Evolutionary conservation across 116 monocot species (phyloP), one percentile per base, ranked within the genome.

Genomic region (Posidonia oceanica): DNA sequence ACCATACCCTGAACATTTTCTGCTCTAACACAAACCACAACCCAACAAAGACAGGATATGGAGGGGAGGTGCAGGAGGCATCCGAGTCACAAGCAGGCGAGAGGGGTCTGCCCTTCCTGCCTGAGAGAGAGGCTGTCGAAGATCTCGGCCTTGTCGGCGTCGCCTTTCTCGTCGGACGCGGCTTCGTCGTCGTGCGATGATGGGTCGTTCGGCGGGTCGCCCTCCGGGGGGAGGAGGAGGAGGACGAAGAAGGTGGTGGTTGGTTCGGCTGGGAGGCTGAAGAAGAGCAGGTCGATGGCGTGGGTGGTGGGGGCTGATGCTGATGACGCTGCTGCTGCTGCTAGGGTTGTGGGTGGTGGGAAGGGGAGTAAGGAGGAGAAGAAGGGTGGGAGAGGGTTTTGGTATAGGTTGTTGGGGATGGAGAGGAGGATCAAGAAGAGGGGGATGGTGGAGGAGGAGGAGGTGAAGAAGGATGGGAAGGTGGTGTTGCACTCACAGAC

Each of bases 81-180:
- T 62, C 75, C 77, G 11, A 77, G 61, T 7, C 88, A 88, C 75
- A 77, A 70, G 73, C 75, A 84, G 29, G 70, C 80, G 4, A 82
- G 53, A 42, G 88, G 88, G 39, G 84, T 88, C 1, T 88, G 88
- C 40, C 88, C 88, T 3, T 81, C 56, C 64, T 88, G 88, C 72
- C 80, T 88, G 2, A 75, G 75, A 57, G 88, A 88, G 60, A 79
- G 48, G 69, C 82, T 88, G 20, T 75, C 64, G 0, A 52, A 74
- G 17, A 59, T 87, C 61, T 55, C 72, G 8, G 21, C 67, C 21
- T 71, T 81, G 2, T 76, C 83, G 3, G 76, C 83, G 2, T 68
- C 83, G 37, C 68, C 78, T 2, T n/a, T 72, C 0, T 61, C 78
- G 3, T 38, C 72, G 7, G 56, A 7, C 18, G 7, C 65, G 14